phyloP scores from a whole-genome alignment of 176 grass and related monocot genomes.

The Areca catechu region DNA sequence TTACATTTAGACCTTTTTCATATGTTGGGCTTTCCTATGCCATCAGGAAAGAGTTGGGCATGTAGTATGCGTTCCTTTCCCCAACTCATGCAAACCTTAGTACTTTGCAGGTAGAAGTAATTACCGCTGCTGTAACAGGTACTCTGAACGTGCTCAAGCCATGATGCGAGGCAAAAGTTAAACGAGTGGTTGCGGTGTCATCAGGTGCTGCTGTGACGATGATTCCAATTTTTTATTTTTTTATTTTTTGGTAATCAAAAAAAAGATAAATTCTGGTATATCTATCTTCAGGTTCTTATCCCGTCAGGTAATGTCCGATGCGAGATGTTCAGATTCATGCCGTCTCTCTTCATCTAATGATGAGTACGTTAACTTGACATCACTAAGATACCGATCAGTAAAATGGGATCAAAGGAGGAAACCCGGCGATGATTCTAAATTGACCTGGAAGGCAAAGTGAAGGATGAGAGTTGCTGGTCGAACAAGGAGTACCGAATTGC shows the following conservation, averaged over 20 bases:
- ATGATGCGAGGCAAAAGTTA: conserved; percentile 11
- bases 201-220: neutral
- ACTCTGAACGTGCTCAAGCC: conserved; percentile 19
- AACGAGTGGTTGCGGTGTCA: conserved; percentile 18
- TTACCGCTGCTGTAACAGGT: conserved; percentile 11
- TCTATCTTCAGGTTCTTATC: no score
- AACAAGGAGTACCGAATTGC: conserved; percentile 10
- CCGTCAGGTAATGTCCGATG: no score
- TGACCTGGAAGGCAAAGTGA: neutral
- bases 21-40: neutral
- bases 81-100: neutral
- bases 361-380: no score
- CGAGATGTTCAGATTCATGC: no score
- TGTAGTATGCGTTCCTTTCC: neutral
- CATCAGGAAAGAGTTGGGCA: no score
- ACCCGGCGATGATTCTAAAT: neutral
- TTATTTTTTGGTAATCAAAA: no score
- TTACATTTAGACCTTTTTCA: neutral
- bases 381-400: no score
- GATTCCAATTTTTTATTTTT: no score
- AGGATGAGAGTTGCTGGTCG: conserved; percentile 10
- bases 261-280: no score
- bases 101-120: neutral
- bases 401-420: no score
- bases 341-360: no score